These are phyloP conservation scores for Artemisia argyi DNA, from an alignment of 129 eudicot genomes.

Conservation along the genomic window DNA sequence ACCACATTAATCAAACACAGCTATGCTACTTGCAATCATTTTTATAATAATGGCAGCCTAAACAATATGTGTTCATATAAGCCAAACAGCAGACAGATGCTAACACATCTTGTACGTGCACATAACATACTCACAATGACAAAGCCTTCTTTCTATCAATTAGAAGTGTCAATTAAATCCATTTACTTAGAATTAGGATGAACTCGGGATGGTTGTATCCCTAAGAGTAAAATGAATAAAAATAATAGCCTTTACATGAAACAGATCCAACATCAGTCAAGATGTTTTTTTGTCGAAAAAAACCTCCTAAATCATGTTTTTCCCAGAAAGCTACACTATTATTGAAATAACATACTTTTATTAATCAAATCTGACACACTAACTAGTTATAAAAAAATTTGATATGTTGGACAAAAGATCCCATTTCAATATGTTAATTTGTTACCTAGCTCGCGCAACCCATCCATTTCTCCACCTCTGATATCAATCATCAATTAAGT, in stretches of 20 bases:
- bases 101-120: background rate
- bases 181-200: background rate
- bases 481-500: conserved; percentile 9
- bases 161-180: background rate
- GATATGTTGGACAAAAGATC: background rate
- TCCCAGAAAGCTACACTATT: background rate
- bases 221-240: background rate
- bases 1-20: conserved; percentile 6
- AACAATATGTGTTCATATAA: background rate
- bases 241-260: background rate
- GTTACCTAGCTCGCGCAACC: too few species aligned
- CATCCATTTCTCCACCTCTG: background rate
- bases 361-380: background rate
- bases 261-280: background rate
- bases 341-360: background rate
- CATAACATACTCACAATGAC: background rate
- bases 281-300: background rate
- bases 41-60: background rate
- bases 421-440: background rate
- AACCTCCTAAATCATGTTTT: background rate
- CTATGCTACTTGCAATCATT: conserved; percentile 7
- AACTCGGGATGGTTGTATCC: background rate
- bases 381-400: background rate
- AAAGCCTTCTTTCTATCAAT: too few species aligned
- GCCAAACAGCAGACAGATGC: background rate